Evolutionary conservation across 2,329 filamentous ascomycete genomes (phyloP).

Genomic region (Venturiaceae sp.): DNA sequence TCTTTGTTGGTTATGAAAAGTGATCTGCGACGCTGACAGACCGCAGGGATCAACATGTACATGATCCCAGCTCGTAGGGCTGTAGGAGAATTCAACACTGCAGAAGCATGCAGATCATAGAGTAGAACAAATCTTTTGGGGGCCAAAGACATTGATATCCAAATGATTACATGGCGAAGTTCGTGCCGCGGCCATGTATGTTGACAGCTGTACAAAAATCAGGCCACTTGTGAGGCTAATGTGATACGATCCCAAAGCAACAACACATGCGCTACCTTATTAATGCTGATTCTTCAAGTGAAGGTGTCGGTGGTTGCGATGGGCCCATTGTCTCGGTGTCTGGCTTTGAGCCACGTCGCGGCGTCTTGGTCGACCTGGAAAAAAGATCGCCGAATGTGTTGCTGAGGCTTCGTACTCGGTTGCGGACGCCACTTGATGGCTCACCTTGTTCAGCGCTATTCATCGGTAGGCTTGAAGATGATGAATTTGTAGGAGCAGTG

Average conservation of each 20-base stretch:
- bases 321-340: background rate
- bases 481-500: background rate
- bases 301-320: background rate
- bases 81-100: background rate
- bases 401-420: background rate
- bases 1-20: background rate
- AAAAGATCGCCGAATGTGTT: constrained; percentile 8
- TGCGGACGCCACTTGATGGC: background rate
- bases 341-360: background rate
- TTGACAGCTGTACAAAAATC: background rate
- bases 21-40: background rate
- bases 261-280: background rate
- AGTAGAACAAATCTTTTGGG: background rate
- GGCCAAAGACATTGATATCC: background rate
- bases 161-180: background rate
- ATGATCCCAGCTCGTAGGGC: background rate
- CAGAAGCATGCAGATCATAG: background rate
- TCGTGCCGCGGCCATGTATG: background rate
- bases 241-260: background rate
- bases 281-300: background rate
- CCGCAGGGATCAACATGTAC: background rate
- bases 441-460: background rate
- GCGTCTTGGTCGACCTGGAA: background rate
- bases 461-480: background rate
- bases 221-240: background rate